Evolutionary conservation across 164 flowering plant genomes (phyloP).

Genomic region (Buxus sempervirens): DNA sequence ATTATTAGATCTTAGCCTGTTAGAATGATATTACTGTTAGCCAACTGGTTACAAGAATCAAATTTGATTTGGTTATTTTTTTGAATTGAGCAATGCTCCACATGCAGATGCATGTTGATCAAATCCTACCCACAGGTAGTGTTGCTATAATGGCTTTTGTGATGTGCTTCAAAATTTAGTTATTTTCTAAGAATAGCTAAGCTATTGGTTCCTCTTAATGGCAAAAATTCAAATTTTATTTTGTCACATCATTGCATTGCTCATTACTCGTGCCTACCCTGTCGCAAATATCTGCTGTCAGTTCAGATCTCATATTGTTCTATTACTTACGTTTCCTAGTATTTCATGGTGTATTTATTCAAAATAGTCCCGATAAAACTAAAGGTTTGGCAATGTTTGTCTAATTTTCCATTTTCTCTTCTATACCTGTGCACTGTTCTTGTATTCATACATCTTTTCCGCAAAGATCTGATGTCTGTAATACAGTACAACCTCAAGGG

Average conservation of each 20-base stretch:
- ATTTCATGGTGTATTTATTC: no score
- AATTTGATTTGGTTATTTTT: not conserved
- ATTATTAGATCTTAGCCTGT: not conserved
- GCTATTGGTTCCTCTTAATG: not conserved
- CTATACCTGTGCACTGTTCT: not conserved
- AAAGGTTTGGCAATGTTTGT: not conserved
- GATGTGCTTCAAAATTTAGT: no score
- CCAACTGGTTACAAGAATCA: not conserved
- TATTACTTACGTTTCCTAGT: no score
- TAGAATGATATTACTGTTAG: not conserved
- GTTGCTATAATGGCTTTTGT: not conserved
- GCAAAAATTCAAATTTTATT: no score
- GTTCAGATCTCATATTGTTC: no score
- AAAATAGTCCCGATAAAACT: not conserved
- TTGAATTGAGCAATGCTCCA: not conserved
- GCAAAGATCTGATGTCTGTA: not conserved
- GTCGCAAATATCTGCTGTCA: no score
- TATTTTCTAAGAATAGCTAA: not conserved
- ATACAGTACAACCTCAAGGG: not conserved
- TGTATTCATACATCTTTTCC: not conserved
- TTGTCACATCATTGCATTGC: not conserved
- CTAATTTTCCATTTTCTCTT: not conserved
- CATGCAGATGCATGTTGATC: not conserved
- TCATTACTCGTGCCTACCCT: no score
- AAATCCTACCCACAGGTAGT: not conserved